Conservation (phyloP, 2,329 filamentous ascomycete species). For the Stenocarpella maydis region DNA sequence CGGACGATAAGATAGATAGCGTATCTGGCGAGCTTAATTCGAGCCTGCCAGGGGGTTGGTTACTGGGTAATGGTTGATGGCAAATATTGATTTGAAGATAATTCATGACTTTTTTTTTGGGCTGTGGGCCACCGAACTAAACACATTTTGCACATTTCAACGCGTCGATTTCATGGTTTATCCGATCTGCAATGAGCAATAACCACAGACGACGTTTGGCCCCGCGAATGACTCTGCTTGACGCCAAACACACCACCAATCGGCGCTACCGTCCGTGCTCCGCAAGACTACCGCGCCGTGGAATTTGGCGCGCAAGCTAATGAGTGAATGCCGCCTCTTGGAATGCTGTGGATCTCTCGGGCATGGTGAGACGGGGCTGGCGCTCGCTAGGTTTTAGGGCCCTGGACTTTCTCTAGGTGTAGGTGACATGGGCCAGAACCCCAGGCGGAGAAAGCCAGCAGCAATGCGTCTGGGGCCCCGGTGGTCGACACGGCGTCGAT, state of each 20-base stretch:
- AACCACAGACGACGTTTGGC: neutral
- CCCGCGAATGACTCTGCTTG: neutral
- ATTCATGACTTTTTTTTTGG: neutral
- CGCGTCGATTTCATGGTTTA: neutral
- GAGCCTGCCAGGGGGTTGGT: neutral
- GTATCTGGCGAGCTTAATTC: neutral
- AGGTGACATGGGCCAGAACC: slow-evolving; percentile 3
- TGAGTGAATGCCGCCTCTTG: neutral
- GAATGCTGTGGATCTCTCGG: slow-evolving; percentile 13
- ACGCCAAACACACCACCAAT: neutral
- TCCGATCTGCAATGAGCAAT: too few relatives aligned
- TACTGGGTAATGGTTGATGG: too few relatives aligned
- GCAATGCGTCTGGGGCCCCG: neutral
- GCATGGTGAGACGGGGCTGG: neutral
- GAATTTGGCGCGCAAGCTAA: neutral
- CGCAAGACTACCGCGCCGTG: slow-evolving; percentile 4
- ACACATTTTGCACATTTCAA: neutral
- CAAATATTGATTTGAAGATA: too few relatives aligned
- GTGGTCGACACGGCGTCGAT: neutral
- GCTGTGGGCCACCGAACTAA: neutral
- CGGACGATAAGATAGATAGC: neutral
- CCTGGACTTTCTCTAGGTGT: neutral
- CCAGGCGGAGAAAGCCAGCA: too few relatives aligned
- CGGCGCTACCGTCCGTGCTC: neutral
- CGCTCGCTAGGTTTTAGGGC: slow-evolving; percentile 17